Evolutionary conservation across 768 basidiomycete species (phyloP).

Genomic region (Termitomyces sp.): DNA sequence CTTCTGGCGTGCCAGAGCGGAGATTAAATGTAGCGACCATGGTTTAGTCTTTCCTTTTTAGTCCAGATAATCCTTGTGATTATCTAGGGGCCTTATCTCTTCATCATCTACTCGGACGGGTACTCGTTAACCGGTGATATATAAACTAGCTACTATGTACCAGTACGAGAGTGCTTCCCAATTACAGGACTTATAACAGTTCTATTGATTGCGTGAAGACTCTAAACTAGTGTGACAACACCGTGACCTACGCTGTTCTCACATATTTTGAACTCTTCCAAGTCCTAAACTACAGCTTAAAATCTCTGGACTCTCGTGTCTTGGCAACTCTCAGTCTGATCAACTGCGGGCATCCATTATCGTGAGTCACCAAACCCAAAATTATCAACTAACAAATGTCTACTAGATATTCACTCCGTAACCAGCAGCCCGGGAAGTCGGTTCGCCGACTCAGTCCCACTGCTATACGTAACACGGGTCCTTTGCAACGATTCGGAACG

Average conservation of each 20-base stretch:
- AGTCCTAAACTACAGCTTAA: neutral
- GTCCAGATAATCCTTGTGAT: too few species aligned
- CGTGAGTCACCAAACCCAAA: neutral
- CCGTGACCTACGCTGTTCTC: neutral
- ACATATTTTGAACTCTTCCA: neutral
- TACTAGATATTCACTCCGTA: neutral
- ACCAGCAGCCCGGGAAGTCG: neutral
- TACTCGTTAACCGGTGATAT: too few species aligned
- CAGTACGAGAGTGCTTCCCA: too few species aligned
- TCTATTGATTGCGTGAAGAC: neutral
- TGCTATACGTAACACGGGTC: neutral
- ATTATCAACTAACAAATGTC: neutral
- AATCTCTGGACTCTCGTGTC: neutral
- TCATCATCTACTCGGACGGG: too few species aligned
- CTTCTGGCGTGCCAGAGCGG: too few species aligned
- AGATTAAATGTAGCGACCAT: too few species aligned
- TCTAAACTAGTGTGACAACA: neutral
- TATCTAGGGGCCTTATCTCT: too few species aligned
- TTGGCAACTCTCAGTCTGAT: neutral
- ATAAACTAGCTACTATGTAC: too few species aligned
- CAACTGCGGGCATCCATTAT: neutral
- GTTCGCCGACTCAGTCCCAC: neutral
- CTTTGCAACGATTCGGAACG: too few species aligned
- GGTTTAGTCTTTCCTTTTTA: too few species aligned
- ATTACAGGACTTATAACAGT: neutral